These are phyloP conservation scores for Lycium ferocissimum DNA, from an alignment of 257 asterid genomes.

Conservation along the genomic window DNA sequence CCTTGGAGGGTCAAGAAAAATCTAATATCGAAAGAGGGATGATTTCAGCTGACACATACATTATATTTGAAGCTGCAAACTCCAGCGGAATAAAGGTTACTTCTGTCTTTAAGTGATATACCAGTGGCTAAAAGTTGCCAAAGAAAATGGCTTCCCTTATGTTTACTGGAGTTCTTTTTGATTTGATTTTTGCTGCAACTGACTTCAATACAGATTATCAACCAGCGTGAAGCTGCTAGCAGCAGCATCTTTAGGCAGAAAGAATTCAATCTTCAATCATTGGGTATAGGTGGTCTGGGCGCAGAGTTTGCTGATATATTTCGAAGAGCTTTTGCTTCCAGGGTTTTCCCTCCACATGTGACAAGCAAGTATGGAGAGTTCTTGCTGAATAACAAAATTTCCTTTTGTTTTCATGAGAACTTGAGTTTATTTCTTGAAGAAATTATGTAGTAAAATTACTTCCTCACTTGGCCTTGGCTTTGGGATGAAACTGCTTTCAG, in stretches of 20 bases:
- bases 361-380: conserved; percentile 73
- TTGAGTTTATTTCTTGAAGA: background rate
- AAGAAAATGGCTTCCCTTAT: conserved; percentile 26
- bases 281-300: conserved; percentile 97
- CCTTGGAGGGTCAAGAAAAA: conserved; percentile 73
- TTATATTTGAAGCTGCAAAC: conserved; percentile 77
- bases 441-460: conserved; percentile 25
- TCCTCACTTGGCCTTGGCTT: conserved; percentile 34
- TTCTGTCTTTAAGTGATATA: conserved; percentile 20
- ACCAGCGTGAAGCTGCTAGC: conserved; percentile 97
- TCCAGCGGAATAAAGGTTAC: conserved; percentile 93
- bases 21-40: conserved; percentile 80
- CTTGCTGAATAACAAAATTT: conserved; percentile 29
- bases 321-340: conserved; percentile 99
- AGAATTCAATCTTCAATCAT: conserved; percentile 89
- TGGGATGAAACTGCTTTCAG: conserved; percentile 50
- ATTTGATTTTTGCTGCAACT: conserved; percentile 27
- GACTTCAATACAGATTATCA: conserved; percentile 72
- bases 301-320: conserved; percentile 97
- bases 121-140: conserved; percentile 11
- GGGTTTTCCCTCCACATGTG: conserved; percentile 97
- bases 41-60: conserved; percentile 83
- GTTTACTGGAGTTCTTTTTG: conserved; percentile 31
- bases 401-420: conserved; percentile 22
- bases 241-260: conserved; percentile 91